phyloP scores from a whole-genome alignment of 208 protist genomes.

The Trypanosoma cruzi region DNA sequence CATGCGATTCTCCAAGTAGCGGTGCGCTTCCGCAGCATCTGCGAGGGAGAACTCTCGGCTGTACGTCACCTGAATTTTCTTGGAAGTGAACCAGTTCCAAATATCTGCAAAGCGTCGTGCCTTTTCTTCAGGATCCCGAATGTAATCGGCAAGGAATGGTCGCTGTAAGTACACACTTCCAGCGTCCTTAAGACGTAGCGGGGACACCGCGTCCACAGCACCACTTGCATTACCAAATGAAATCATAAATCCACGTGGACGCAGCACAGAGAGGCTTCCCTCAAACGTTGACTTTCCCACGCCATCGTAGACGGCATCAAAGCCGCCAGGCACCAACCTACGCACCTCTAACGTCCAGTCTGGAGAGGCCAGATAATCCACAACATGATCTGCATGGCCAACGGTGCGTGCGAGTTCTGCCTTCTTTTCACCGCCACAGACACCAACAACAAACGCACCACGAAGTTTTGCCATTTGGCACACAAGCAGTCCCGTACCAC shows the following conservation, averaged over 20 bases:
- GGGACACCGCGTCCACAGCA: conserved; percentile 58
- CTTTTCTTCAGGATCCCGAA: conserved; percentile 43
- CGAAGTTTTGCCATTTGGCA: conserved; percentile 92
- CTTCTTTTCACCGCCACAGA: conserved; percentile 78
- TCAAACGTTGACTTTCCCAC: conserved; percentile 85
- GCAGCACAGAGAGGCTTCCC: conserved; percentile 65
- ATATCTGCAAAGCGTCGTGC: conserved; percentile 52
- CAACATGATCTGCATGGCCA: conserved; percentile 67
- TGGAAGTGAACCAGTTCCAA: conserved; percentile 55
- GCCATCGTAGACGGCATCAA: conserved; percentile 91
- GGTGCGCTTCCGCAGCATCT: conserved; percentile 63
- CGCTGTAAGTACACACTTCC: conserved; percentile 86
- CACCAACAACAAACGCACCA: conserved; percentile 91
- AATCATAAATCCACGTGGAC: conserved; percentile 82
- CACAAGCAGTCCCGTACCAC: conserved; percentile 81
- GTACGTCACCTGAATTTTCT: conserved; percentile 55
- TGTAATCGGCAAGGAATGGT: conserved; percentile 69
- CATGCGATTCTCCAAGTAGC: conserved; percentile 42
- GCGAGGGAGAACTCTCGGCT: conserved; percentile 49
- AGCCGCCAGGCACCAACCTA: conserved; percentile 48
- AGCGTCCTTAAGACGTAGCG: conserved; percentile 49
- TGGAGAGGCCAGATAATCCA: conserved; percentile 56
- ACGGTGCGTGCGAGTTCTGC: conserved; percentile 44
- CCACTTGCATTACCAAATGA: conserved; percentile 94
- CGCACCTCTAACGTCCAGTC: conserved; percentile 67